Percentiles rank a stretch among this genome's conserved stretches.
These are phyloP conservation scores for Pseudomonodictys pantanalensis DNA, from an alignment of 495 filamentous ascomycete species.

Conservation along the genomic window DNA sequence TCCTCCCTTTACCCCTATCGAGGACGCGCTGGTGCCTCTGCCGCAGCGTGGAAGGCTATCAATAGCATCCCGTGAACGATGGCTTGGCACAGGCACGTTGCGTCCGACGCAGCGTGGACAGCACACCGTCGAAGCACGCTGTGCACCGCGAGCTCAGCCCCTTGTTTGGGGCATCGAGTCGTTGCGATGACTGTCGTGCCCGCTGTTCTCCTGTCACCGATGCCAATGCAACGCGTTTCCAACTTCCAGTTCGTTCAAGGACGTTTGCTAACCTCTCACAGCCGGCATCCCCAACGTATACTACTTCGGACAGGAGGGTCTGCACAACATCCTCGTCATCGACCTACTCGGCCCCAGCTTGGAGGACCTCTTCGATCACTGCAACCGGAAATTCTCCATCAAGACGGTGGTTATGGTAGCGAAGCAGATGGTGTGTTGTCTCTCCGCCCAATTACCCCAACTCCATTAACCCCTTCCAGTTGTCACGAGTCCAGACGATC, in stretches of 20 bases:
- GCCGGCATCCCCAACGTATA: constrained; percentile 99
- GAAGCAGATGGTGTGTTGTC: constrained; percentile 86
- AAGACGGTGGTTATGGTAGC: constrained; percentile 99
- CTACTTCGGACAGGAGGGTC: constrained; percentile 98
- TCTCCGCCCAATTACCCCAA: not conserved
- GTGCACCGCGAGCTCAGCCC: too few relatives aligned
- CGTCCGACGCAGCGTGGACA: too few relatives aligned
- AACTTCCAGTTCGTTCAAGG: not conserved
- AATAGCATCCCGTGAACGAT: constrained; percentile 55
- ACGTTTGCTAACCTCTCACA: constrained; percentile 39
- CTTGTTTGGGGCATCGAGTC: too few relatives aligned
- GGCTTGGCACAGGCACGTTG: not conserved
- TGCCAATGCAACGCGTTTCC: not conserved
- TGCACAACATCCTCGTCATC: constrained; percentile 99
- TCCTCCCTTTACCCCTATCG: constrained; percentile 45
- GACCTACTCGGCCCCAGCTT: constrained; percentile 94
- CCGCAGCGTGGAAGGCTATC: constrained; percentile 32
- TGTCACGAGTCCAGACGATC: constrained; percentile 97
- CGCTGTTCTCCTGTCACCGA: constrained; percentile 24
- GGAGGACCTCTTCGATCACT: constrained; percentile 97
- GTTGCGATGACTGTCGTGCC: too few relatives aligned
- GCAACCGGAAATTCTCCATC: constrained; percentile 88
- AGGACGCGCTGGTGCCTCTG: not conserved
- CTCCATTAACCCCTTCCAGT: constrained; percentile 47
- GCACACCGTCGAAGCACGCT: too few relatives aligned